Evolutionary conservation across 139 green algal genomes (phyloP).

Genomic region (Micractinium conductrix): DNA sequence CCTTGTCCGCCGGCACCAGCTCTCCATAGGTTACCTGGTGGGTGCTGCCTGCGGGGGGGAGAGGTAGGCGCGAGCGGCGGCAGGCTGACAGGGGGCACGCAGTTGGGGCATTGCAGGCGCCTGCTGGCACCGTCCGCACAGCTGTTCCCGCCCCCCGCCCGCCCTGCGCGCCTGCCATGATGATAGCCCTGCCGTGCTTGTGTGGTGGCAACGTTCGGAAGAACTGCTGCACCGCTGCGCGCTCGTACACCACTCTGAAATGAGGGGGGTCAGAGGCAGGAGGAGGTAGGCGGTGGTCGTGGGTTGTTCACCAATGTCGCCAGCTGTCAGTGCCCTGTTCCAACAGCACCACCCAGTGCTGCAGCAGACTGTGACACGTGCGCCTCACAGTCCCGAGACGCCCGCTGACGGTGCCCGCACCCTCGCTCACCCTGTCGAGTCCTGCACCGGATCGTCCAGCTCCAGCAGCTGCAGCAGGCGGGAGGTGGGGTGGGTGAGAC

Average conservation of each 20-base stretch:
- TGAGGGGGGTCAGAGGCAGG: background rate
- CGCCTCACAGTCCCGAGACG: background rate
- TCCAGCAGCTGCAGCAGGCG: background rate
- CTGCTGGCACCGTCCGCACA: background rate
- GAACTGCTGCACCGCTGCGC: background rate
- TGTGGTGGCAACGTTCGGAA: background rate
- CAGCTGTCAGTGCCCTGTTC: background rate
- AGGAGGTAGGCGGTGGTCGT: background rate
- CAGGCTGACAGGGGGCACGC: background rate
- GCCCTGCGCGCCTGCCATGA: conserved; percentile 1
- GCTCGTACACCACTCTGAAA: conserved; percentile 30
- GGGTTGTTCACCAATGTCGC: background rate
- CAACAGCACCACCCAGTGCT: background rate
- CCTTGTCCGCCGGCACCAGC: conserved; percentile 6
- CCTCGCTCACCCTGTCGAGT: conserved; percentile 1
- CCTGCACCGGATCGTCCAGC: conserved; percentile 4
- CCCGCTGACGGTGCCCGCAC: no score
- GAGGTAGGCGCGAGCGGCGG: background rate
- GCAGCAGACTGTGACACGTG: background rate
- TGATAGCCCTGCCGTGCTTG: background rate
- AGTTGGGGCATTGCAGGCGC: background rate
- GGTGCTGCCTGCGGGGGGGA: background rate
- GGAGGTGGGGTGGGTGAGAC: background rate
- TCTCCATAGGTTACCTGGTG: conserved; percentile 21
- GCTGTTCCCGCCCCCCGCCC: background rate